Evolutionary conservation across 345 rosid genomes (phyloP).

Genomic region (Dipteronia sinensis): DNA sequence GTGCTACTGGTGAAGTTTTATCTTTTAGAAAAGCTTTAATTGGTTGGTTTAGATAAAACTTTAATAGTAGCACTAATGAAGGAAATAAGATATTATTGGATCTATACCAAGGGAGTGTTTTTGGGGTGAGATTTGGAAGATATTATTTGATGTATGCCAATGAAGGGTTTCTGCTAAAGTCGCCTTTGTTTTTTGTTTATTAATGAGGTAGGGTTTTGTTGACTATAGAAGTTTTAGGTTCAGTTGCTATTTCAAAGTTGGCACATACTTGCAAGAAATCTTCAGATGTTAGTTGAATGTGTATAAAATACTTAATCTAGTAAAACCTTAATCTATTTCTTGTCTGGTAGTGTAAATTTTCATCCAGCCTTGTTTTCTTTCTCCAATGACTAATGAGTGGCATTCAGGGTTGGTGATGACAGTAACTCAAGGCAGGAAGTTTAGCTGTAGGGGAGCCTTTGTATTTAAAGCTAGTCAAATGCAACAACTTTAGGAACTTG

Average conservation of each 20-base stretch:
- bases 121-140: not conserved
- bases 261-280: not conserved
- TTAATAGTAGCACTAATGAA: too few species aligned
- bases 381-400: too few species aligned
- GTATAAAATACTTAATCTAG: not conserved
- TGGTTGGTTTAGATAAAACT: too few species aligned
- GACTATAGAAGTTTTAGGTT: not conserved
- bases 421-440: too few species aligned
- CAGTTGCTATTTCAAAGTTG: not conserved
- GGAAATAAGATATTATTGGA: not conserved
- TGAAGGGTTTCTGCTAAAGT: not conserved
- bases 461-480: not conserved
- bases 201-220: not conserved
- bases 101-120: not conserved
- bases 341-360: not conserved
- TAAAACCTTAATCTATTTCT: not conserved
- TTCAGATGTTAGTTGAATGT: not conserved
- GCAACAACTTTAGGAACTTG: not conserved
- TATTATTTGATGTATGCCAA: not conserved
- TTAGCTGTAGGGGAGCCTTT: not conserved
- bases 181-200: constrained; percentile 7
- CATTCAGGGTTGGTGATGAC: too few species aligned
- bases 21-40: not conserved
- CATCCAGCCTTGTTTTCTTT: too few species aligned
- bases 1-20: not conserved